Evolutionary conservation across 2,329 filamentous ascomycete species (phyloP), one percentile per base, ranked within the genome.

Genomic region (Calcarisporium arbuscula): DNA sequence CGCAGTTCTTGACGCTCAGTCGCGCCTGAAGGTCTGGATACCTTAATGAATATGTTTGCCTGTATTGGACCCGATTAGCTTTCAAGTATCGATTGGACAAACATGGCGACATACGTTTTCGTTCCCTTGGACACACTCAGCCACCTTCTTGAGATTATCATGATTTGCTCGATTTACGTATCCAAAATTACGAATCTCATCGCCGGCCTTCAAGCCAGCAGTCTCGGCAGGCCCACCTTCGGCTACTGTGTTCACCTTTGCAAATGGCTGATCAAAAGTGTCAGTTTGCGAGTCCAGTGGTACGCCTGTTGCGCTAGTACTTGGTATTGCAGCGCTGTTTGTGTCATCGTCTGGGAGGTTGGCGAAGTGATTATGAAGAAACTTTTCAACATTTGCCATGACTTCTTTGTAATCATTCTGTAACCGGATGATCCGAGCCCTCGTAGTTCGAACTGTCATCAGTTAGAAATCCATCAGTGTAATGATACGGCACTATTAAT

Each of bases 401-500:
- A 95, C 64, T 25, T 80, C 78, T 56, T 94, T 95, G 65, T 95
- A 90, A 60, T 98, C 92, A 54, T 95, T 96, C 45, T 85, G 81
- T 25, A 96, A 71, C 47, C 81, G 72, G 47, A 96, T 92, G 47
- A 98, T 95, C 41, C 85, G 80, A 19, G 89, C 77, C 59, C 92
- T 75, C 23, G 89, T 95, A n/a, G 87, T 95, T 42, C 92, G 85
- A 54, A 98, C 86, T 94, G 35, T 28, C n/a, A 16, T 14, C 5
- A 26, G 30, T 52, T 32, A 57, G 45, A 34, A 19, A 9, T 12
- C 19, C 16, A 27, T 14, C 20, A 5, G 11, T 8, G 18, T 30
- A 14, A 19, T 27, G n/a, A 20, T 9, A 10, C 10, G 36, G 37
- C 32, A 34, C 17, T 28, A 30, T n/a, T 15, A 12, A 21, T 36